A percentile compares a stretch with the other conserved stretches of the same genome.
Conservation (phyloP, 306 rosid species). For the Corylus heterophylla region DNA sequence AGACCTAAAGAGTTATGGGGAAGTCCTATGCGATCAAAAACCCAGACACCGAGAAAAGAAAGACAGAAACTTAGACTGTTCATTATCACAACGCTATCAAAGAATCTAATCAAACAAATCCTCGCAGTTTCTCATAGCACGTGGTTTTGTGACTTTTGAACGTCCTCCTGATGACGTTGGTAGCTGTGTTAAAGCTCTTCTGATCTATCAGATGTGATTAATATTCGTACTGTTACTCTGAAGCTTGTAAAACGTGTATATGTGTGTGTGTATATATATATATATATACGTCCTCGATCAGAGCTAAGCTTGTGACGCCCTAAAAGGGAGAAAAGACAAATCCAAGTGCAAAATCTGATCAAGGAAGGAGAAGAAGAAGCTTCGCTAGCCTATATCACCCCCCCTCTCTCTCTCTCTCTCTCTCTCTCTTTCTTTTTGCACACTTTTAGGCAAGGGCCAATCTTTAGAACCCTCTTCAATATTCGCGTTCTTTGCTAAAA, state of each 20-base stretch:
- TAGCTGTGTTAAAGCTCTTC: not conserved
- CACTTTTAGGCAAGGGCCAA: constrained; percentile 14
- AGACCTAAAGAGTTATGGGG: not conserved
- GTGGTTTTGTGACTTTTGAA: too few species aligned
- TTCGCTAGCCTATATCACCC: constrained; percentile 20
- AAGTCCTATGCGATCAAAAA: not conserved
- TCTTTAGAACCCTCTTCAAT: not conserved
- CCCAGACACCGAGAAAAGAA: not conserved
- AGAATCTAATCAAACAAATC: not conserved
- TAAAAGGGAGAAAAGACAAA: constrained; percentile 16
- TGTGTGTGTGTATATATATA: not conserved
- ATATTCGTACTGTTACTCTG: not conserved
- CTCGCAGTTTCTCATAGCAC: not conserved
- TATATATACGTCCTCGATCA: not conserved
- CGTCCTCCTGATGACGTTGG: not conserved
- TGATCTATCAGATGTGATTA: not conserved
- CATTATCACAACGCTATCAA: constrained; percentile 5
- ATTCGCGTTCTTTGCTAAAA: not conserved
- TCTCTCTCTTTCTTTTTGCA: not conserved
- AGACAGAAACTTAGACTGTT: not conserved
- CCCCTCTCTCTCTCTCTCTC: constrained; percentile 1
- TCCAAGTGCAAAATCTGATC: constrained; percentile 24
- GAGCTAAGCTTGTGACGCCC: constrained; percentile 14
- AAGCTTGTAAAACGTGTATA: not conserved
- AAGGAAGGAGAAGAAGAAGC: constrained; percentile 5